Base-by-base conservation (phyloP, 202 grass and related monocot genomes). In the Zoysia matrella region DNA sequence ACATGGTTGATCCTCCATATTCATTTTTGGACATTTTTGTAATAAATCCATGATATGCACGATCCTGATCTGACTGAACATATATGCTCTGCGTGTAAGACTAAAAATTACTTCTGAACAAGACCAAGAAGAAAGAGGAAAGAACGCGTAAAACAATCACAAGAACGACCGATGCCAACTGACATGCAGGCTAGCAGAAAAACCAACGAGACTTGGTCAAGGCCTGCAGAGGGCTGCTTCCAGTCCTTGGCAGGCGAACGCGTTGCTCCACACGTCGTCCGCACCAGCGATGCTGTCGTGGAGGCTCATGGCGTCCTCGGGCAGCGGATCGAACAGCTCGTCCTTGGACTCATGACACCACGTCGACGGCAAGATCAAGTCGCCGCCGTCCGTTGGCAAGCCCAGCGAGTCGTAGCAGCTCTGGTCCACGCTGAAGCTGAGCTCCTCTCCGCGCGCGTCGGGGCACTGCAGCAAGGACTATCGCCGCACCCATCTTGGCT, bases 171-270 rank as follows among this genome's bases (percentile, higher is more conserved):
- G 83, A 53, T 61, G 14, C 15, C 8, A 80, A 48, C 3, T n/a
- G 72, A 72, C 13, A 77, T 57, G 30, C 30, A 36, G 30, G 30
- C 30, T 36, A 36, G 30, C 30, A 36, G 49, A 36, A 51, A 51
- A 51, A 10, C 8, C 49, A 9, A 51, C 8, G 52, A 82, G 41
- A 22, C 30, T 36, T 36, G 58, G 62, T 88, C 36, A 85, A 49
- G 86, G 89, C 72, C 83, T 76, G 85, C 86, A 92, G 62, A 94
- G 72, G 64, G 92, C 88, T 7, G 92, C 85, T 81, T 97, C 94
- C 62, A 92, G 75, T 60, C 68, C 89, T 60, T 93, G 83, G 77
- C 84, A 88, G 46, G 81, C 88, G 63, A 92, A 47, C 47, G 86
- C 74, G 47, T 44, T 71, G 82, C 66, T 72, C 94, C 94, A 97